Evolutionary conservation across 768 basidiomycete genomes (phyloP).

Genomic region (Lenzites betulinus): DNA sequence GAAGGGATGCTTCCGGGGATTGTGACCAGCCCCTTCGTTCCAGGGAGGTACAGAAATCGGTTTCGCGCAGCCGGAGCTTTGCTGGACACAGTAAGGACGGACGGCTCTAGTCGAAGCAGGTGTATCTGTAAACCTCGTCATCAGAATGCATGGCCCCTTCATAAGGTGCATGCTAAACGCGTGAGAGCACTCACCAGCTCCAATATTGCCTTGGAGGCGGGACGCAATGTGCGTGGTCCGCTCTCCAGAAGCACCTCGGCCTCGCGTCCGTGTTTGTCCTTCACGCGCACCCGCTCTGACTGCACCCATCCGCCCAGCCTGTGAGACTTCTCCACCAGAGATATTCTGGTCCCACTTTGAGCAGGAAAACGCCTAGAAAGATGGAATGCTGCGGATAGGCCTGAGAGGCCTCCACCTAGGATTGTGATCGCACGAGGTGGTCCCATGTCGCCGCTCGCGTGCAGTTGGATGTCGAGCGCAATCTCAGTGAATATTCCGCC

Average conservation of each 20-base stretch:
- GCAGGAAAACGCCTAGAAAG: constrained; percentile 66
- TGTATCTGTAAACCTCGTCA: constrained; percentile 56
- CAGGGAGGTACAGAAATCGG: constrained; percentile 69
- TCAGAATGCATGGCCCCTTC: background rate
- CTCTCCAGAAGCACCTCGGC: constrained; percentile 68
- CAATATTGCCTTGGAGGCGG: constrained; percentile 70
- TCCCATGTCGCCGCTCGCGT: constrained; percentile 35
- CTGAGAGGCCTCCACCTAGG: constrained; percentile 81
- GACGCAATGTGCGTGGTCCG: constrained; percentile 86
- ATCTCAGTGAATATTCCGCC: too few relatives aligned
- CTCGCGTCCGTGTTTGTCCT: constrained; percentile 25
- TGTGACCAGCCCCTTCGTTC: constrained; percentile 49
- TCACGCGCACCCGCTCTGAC: constrained; percentile 54
- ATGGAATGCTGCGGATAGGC: constrained; percentile 80
- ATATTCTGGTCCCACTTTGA: constrained; percentile 53
- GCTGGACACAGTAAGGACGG: constrained; percentile 67
- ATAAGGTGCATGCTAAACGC: too few relatives aligned
- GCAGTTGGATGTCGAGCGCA: too few relatives aligned
- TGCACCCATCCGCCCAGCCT: constrained; percentile 87
- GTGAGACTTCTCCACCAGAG: constrained; percentile 65
- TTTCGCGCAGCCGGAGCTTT: constrained; percentile 73
- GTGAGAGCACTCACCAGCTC: constrained; percentile 75
- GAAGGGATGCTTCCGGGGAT: constrained; percentile 47
- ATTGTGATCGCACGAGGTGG: constrained; percentile 46
- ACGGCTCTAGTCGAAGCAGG: constrained; percentile 60